phyloP scores from a whole-genome alignment of 1,284 basidiomycete species.

The Austroboletus sp. region DNA sequence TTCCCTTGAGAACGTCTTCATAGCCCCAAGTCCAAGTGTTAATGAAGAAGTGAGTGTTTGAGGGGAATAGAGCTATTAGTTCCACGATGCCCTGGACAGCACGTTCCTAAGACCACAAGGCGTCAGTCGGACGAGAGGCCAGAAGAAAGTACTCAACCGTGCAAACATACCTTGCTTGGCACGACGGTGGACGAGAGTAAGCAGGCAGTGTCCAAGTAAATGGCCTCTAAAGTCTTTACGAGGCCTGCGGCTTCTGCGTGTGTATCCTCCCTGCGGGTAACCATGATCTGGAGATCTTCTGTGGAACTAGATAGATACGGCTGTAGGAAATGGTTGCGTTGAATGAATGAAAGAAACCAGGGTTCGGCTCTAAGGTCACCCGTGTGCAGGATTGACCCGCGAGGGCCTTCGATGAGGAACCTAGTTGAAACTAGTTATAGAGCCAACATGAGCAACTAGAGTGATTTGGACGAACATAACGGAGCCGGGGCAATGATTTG shows the following conservation, averaged over 20 bases:
- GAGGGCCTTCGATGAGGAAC: conserved; percentile 77
- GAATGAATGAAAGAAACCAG: conserved; percentile 65
- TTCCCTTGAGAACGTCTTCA: conserved; percentile 74
- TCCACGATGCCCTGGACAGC: conserved; percentile 63
- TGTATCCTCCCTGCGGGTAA: conserved; percentile 26
- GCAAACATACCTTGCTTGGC: conserved; percentile 59
- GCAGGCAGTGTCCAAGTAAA: conserved; percentile 82
- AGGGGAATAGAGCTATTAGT: conserved; percentile 64
- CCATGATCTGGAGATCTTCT: conserved; percentile 22
- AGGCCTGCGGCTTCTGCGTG: conserved; percentile 17
- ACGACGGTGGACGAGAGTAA: conserved; percentile 56
- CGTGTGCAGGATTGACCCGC: conserved; percentile 78
- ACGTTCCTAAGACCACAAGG: conserved; percentile 41
- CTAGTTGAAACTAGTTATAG: conserved; percentile 37
- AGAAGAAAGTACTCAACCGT: neutral
- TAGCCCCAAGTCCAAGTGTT: conserved; percentile 94
- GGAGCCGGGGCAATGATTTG: conserved; percentile 91
- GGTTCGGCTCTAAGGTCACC: conserved; percentile 87
- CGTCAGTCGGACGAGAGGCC: neutral
- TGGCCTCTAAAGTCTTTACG: conserved; percentile 58
- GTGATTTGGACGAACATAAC: conserved; percentile 65
- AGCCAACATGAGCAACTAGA: neutral
- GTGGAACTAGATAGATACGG: conserved; percentile 50
- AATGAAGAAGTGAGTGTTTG: conserved; percentile 72
- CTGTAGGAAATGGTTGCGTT: conserved; percentile 62